Base-by-base conservation (phyloP, 2,329 filamentous ascomycete species). In the Colletotrichum tabaci region DNA sequence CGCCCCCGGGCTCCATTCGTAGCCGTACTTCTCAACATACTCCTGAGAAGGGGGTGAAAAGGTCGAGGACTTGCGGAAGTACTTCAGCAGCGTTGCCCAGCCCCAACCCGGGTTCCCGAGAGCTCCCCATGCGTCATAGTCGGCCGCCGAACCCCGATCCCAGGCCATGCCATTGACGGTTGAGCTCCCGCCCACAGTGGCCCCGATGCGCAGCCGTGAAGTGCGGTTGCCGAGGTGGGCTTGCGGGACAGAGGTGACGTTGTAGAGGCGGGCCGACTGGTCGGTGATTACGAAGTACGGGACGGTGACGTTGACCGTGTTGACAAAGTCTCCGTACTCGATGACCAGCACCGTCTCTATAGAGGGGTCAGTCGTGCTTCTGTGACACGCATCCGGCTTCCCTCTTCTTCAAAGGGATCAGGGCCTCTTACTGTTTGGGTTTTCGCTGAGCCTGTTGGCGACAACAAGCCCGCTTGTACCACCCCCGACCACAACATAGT, bases 31-130 rank as follows among this genome's bases (percentile, higher is more conserved):
- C 3, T 66, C 67, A 4, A 71, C 35, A 35, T 61, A 75, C 10
- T 71, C 67, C 9, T 66, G 26, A 0, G 65, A 40, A 2, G 76
- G 76, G 12, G 76, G 74, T 4, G 52, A 61, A 26, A 77, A 77
- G 1, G 61, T 66, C 0, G 72, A 74, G 2, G 76, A 77, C 67
- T 79, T 80, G 57, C 74, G 75, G 49, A 79, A 80, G 61, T 80
- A 81, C 7, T 75, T 73, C 4, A 79, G 55, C 21, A 82, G 73
- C 6, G 64, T 77, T 16, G 79, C 74, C 79, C 81, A 84, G 1
- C 79, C 78, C 82, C 82, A 84, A 0, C 80, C 76, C 0, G 77
- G 73, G 44, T 84, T 84, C 0, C 82, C 82, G 0, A 84, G 71
- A 0, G 76, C 76, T 30, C 80, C 80, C 82, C 82, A 84, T 2